Evolutionary conservation across 768 basidiomycete genomes (phyloP).

Genomic region (Lactarius quietus): DNA sequence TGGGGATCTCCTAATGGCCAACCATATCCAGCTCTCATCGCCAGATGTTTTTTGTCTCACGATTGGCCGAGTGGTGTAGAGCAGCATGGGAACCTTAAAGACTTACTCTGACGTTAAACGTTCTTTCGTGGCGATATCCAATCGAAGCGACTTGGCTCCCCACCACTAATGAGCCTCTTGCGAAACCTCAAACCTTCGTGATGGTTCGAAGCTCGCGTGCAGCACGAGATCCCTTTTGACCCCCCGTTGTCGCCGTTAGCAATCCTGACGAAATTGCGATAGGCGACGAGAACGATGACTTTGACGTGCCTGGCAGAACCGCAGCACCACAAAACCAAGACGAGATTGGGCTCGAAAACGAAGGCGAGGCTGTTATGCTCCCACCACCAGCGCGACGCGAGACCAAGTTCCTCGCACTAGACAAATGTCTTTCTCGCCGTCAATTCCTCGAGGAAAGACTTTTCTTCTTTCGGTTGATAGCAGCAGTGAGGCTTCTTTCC

Average conservation of each 20-base stretch:
- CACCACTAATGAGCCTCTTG: slow-evolving; percentile 58
- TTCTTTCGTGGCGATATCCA: slow-evolving; percentile 72
- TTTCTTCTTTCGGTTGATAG: not conserved
- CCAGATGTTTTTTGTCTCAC: slow-evolving; percentile 37
- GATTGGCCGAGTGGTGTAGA: slow-evolving; percentile 49
- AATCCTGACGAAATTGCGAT: slow-evolving; percentile 54
- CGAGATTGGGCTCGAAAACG: slow-evolving; percentile 48
- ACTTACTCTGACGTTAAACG: slow-evolving; percentile 69
- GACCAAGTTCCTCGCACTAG: slow-evolving; percentile 81
- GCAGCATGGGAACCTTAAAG: slow-evolving; percentile 65
- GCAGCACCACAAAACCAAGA: slow-evolving; percentile 41
- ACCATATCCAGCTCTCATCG: slow-evolving; percentile 45
- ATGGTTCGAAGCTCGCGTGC: slow-evolving; percentile 83
- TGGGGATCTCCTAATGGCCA: not conserved
- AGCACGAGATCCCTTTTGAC: slow-evolving; percentile 35
- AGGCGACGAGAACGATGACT: slow-evolving; percentile 38
- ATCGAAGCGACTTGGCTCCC: slow-evolving; percentile 68
- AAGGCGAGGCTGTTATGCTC: slow-evolving; percentile 39
- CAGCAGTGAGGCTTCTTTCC: not conserved
- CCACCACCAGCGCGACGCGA: slow-evolving; percentile 35
- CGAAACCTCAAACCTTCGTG: slow-evolving; percentile 59
- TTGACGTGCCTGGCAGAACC: not conserved
- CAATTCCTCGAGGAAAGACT: slow-evolving; percentile 67
- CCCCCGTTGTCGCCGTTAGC: slow-evolving; percentile 4
- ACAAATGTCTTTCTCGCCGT: slow-evolving; percentile 54